Evolutionary conservation across 345 rosid species (phyloP), one percentile per base, ranked within the genome.

Genomic region (Alliaria petiolata): DNA sequence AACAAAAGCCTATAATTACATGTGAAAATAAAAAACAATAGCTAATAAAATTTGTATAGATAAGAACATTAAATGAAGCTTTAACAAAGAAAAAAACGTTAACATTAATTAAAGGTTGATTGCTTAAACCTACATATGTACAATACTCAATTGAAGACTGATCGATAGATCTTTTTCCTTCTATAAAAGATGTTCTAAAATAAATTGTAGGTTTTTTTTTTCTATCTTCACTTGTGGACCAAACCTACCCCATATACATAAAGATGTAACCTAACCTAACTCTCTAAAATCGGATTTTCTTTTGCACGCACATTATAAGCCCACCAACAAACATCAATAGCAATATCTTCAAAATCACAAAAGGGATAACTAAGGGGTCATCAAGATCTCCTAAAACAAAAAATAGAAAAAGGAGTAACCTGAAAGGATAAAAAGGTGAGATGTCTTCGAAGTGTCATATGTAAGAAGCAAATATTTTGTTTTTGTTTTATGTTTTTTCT

Each of bases 321-420:
- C 70, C 75, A 76, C 70, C 79, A 76, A 62, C 79, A 62, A 69
- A 62, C 70, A 76, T 63, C 70, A 69, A 56, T 49, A 45, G 38
- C 60, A 45, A 38, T 62, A 69, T 69, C 79, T 76, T 76, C 75
- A 62, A n/a, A 69, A 69, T 62, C 70, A 62, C 79, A 75, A 76
- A 76, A 76, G 70, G 6, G 49, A 64, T 62, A 54, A 61, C 28
- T 0, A 54, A 62, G 74, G 74, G 79, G 75, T 76, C 79, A 62
- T 17, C 46, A 55, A 60, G 25, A 69, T 76, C 70, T 69, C 60
- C 58, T 62, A 12, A 67, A 66, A 31, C 54, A 45, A 75, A 75
- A 38, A 62, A 45, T 59, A 30, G 40, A 62, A 53, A 72, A 55
- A 20, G 34, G 57, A 75, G 52, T 75, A 64, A 62, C 75, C 74